These are phyloP conservation scores for Alternaria sp. DNA, from an alignment of 2,329 filamentous ascomycete genomes.

Conservation along the genomic window DNA sequence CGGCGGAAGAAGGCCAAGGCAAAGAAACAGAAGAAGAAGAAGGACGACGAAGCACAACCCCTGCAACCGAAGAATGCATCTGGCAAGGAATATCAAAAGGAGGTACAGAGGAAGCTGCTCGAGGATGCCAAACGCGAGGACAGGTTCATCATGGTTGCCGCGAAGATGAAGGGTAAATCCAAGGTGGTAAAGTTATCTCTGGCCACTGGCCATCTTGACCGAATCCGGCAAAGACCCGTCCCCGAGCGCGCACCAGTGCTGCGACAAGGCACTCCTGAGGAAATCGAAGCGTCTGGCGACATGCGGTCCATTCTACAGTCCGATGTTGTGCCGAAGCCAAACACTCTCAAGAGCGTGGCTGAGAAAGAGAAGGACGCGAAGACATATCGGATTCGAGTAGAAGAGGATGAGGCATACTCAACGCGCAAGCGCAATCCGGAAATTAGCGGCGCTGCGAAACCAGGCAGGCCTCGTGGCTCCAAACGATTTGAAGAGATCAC, in stretches of 20 bases:
- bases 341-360: constrained; percentile 14
- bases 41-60: constrained; percentile 45
- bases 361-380: constrained; percentile 42
- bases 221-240: constrained; percentile 41
- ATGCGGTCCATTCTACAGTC: constrained; percentile 45
- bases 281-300: constrained; percentile 28
- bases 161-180: constrained; percentile 53
- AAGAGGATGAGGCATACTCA: constrained; percentile 52
- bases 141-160: constrained; percentile 54
- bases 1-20: constrained; percentile 25
- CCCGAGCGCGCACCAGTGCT: constrained; percentile 27
- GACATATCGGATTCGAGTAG: constrained; percentile 45
- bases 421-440: constrained; percentile 36
- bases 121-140: constrained; percentile 53
- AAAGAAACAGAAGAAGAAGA: constrained; percentile 42
- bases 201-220: constrained; percentile 44
- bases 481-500: constrained; percentile 54
- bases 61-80: constrained; percentile 50
- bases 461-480: constrained; percentile 27
- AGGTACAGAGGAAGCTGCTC: constrained; percentile 53
- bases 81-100: constrained; percentile 56
- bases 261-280: constrained; percentile 28
- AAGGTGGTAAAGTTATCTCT: constrained; percentile 52
- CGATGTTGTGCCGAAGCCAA: constrained; percentile 36
- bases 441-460: constrained; percentile 28